Evolutionary conservation across 306 rosid genomes (phyloP).

Genomic region (Vigna unguiculata): DNA sequence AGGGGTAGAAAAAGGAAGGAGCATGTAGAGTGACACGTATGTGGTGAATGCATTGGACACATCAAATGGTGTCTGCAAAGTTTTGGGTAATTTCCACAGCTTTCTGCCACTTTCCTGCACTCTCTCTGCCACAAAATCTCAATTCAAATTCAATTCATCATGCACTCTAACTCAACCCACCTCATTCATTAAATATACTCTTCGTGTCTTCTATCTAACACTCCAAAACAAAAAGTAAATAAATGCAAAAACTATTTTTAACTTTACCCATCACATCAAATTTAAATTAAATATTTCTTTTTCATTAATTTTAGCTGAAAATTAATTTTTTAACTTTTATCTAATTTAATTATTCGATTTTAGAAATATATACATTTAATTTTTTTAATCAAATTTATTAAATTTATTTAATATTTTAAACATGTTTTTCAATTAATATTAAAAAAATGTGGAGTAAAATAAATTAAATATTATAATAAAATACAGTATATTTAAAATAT

Average conservation of each 20-base stretch:
- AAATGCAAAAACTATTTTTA: not conserved
- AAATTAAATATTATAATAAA: no score
- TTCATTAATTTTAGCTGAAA: no score
- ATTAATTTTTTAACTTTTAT: no score
- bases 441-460: no score
- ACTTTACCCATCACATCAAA: no score
- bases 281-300: no score
- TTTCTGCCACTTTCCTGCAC: slow-evolving; percentile 21
- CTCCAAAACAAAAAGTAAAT: not conserved
- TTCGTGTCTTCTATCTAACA: slow-evolving; percentile 1
- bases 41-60: slow-evolving; percentile 55
- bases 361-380: no score
- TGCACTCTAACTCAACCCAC: not conserved
- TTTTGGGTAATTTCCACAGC: not conserved
- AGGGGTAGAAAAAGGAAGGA: slow-evolving; percentile 21
- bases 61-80: slow-evolving; percentile 51
- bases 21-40: slow-evolving; percentile 58
- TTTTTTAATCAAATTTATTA: no score
- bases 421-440: no score
- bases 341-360: no score
- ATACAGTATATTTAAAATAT: no score
- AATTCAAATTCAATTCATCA: slow-evolving; percentile 8
- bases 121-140: not conserved
- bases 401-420: no score
- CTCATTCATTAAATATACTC: slow-evolving; percentile 33